Evolutionary conservation across 2,329 filamentous ascomycete species (phyloP).

Genomic region (Periglandula ipomoeae): DNA sequence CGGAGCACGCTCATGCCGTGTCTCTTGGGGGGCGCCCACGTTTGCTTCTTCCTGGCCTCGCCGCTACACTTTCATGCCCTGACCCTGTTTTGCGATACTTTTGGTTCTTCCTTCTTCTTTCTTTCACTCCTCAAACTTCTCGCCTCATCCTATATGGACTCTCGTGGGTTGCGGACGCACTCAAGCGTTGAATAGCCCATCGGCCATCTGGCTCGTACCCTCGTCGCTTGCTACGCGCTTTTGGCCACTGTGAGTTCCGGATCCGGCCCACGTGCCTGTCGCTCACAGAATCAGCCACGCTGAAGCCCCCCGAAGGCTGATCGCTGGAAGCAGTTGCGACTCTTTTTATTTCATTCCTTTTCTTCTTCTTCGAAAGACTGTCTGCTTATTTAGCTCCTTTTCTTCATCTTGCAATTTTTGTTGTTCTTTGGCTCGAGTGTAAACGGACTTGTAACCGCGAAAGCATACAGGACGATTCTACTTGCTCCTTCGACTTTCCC

Average conservation of each 20-base stretch:
- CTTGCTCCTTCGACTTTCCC: not conserved
- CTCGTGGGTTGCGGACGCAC: not conserved
- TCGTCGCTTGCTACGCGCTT: not conserved
- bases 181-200: not conserved
- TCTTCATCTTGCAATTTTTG: too few species aligned
- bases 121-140: not conserved
- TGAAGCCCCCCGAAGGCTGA: too few species aligned
- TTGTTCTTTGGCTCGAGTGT: too few species aligned
- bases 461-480: too few species aligned
- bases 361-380: not conserved
- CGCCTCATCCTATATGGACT: not conserved
- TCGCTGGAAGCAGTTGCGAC: not conserved
- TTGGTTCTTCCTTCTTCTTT: not conserved
- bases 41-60: not conserved
- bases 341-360: not conserved
- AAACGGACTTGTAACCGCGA: too few species aligned
- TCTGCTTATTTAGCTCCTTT: too few species aligned
- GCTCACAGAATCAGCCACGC: not conserved
- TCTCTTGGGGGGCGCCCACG: too few species aligned
- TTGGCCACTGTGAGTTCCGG: not conserved
- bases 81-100: too few species aligned
- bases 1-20: too few species aligned
- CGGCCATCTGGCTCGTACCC: not conserved
- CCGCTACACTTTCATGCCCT: not conserved
- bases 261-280: not conserved